These are phyloP conservation scores for Acacia confusa DNA, from an alignment of 306 rosid species.

Conservation along the genomic window DNA sequence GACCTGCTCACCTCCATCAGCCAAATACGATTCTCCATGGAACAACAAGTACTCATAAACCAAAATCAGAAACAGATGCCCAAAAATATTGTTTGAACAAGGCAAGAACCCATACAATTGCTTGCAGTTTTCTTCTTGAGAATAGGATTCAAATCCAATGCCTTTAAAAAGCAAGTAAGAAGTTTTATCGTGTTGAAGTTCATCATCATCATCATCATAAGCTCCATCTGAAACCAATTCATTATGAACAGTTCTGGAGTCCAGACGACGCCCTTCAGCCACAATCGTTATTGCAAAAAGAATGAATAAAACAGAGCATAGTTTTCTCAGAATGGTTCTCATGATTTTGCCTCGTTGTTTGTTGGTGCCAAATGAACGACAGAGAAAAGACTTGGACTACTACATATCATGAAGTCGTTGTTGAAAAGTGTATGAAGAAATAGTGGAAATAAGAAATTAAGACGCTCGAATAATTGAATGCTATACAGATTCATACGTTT, in stretches of 20 bases:
- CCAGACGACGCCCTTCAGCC: conserved; percentile 37
- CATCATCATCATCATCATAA: conserved; percentile 23
- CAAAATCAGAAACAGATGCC: conserved; percentile 50
- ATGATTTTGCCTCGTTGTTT: background rate
- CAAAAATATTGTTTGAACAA: conserved; percentile 48
- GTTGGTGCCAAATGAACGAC: conserved; percentile 9
- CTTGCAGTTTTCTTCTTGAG: conserved; percentile 34
- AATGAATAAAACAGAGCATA: conserved; percentile 13
- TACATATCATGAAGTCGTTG: background rate
- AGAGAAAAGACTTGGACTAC: background rate
- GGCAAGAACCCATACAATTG: conserved; percentile 66
- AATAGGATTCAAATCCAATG: conserved; percentile 13
- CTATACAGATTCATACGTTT: background rate
- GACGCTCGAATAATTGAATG: background rate
- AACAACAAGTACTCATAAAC: conserved; percentile 60
- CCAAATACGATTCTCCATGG: conserved; percentile 58
- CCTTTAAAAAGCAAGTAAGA: conserved; percentile 8
- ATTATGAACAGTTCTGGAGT: background rate
- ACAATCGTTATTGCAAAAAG: background rate
- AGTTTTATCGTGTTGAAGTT: conserved; percentile 1
- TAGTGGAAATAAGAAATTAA: background rate
- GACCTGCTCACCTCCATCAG: conserved; percentile 50
- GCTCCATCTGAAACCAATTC: conserved; percentile 40
- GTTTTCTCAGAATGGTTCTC: conserved; percentile 23
- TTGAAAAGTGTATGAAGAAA: background rate